Base-by-base conservation (phyloP, 1,284 basidiomycete genomes). In the Xerocomus minutiporus region DNA sequence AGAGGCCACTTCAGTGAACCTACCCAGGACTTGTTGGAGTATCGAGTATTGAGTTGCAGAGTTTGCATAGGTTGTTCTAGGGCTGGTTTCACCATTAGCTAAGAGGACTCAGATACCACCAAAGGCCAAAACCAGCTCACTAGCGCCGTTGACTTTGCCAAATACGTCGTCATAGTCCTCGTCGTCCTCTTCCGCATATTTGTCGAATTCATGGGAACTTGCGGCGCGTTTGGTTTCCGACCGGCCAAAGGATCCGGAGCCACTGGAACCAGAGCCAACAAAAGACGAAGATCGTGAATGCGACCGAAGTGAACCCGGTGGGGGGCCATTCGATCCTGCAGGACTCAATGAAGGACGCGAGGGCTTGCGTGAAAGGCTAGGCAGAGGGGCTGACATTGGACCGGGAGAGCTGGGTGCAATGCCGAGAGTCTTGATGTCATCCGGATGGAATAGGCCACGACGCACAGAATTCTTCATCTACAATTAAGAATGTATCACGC, bases 91-190 rank as follows among this genome's bases (percentile, higher is more conserved):
- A 42, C 35, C 28, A 8, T 56, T 25, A 53, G 48, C 34, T 23
- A 15, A 15, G 29, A 20, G 11, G 20, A 35, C 23, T 38, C 17
- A 13, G 35, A 41, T 34, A 28, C n/a, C 29, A 26, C 28, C 25
- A 1, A 34, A 34, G 17, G 23, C 8, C 13, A 28, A 48, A 53
- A 25, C 13, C 5, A 13, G 71, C 84, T 66, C 59, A 86, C 87
- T 73, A 12, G 78, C 75, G 25, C 82, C 80, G 56, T 79, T 85
- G 31, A 75, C 75, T 69, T 88, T 89, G 54, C 82, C 90, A 68
- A 94, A 93, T n/a, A 94, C 83, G 71, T 94, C 92, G 47, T 93
- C 90, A 64, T 93, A 94, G 66, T 94, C 88, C 63, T 95, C 92
- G 40, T 89, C 80, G 39, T 92, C 90, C 23, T 80, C 80, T 70